Base-by-base conservation (phyloP, 768 basidiomycete genomes). In the Exsudoporus frostii region DNA sequence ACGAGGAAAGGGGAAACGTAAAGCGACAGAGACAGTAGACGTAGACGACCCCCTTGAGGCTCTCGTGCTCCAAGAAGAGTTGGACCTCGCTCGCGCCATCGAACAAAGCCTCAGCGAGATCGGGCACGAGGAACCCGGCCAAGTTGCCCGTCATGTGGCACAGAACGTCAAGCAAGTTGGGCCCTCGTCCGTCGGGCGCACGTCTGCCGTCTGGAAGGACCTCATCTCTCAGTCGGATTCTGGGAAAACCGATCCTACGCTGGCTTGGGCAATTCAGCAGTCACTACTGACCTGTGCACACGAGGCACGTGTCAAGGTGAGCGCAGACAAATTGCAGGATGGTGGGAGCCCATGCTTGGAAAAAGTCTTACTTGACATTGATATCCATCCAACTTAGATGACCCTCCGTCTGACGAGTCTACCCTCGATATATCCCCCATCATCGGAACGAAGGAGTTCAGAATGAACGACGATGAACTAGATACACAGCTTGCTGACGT, bases 391-490 rank as follows among this genome's bases (percentile, higher is more conserved):
- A 47, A 30, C 30, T 20, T n/a, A 61, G 62, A 54, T n/a, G 37
- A 37, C 24, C 37, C 29, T 19, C n/a, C 15, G n/a, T 17, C 3
- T 5, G 24, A 10, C 3, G 44, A 8, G 41, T 38, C 51, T 27
- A 48, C 39, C 0, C 47, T 22, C 3, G 53, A 54, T 0, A 47
- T 52, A 32, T 65, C 70, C 46, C 69, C 71, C 17, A 80, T 91
- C 34, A 82, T 96, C 24, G 92, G 92, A 14, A 80, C 67, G 8
- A 85, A 80, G 57, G 61, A 65, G 22, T 90, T 95, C 55, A 22
- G 39, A 1, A 76, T 87, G 65, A 74, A 90, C 45, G 73, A 80
- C 9, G 37, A 40, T 1, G 55, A 80, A 40, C 76, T 96, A 19
- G 76, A 84, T 22, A 54, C 55, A 1, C 77, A 87, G 56, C 69